Evolutionary conservation across 1,139 yeast genomes (phyloP).

Genomic region (Yamadazyma atlantica): DNA sequence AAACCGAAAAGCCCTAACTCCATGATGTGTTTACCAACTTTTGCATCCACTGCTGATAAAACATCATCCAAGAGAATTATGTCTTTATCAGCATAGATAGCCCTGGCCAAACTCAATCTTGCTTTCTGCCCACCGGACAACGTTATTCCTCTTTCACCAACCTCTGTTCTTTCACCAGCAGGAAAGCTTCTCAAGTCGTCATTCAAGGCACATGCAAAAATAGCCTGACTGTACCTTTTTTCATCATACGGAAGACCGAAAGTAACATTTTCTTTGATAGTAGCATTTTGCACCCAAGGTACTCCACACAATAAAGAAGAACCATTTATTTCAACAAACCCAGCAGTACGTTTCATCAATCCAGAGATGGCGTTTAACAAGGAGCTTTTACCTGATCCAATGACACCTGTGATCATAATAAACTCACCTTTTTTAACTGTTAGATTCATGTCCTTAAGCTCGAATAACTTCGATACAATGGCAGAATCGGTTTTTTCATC

Average conservation of each 20-base stretch:
- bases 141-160: constrained; percentile 51
- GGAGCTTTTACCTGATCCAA: constrained; percentile 74
- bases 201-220: constrained; percentile 37
- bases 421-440: constrained; percentile 56
- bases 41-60: constrained; percentile 50
- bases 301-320: constrained; percentile 47
- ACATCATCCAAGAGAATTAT: constrained; percentile 47
- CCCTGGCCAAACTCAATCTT: constrained; percentile 45
- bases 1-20: constrained; percentile 36
- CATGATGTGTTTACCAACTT: constrained; percentile 49
- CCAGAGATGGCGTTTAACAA: constrained; percentile 55
- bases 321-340: constrained; percentile 41
- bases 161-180: constrained; percentile 47
- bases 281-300: constrained; percentile 48
- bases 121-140: constrained; percentile 53
- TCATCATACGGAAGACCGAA: constrained; percentile 32
- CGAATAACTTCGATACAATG: constrained; percentile 2
- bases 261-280: constrained; percentile 39
- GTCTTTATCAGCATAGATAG: constrained; percentile 42
- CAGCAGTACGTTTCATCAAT: constrained; percentile 45
- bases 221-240: constrained; percentile 26
- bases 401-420: constrained; percentile 67
- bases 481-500: constrained; percentile 8
- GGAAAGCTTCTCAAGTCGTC: constrained; percentile 39
- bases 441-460: constrained; percentile 36